A percentile compares a stretch with the other conserved stretches of the same genome.
Conservation (phyloP, 768 basidiomycete species). For the Tylopilus plumbeoviolaceoides region DNA sequence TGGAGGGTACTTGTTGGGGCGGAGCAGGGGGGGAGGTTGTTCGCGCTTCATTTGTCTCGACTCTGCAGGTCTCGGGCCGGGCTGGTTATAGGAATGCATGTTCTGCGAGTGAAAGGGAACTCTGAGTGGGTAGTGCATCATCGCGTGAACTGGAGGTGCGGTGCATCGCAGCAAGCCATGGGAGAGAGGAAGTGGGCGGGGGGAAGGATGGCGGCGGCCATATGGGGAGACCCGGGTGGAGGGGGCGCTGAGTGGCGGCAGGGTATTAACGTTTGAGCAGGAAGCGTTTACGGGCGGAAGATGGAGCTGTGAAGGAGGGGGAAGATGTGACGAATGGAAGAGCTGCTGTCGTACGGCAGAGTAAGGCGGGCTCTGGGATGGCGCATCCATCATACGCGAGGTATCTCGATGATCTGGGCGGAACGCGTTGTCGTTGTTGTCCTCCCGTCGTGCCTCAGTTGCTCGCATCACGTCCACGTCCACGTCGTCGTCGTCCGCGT, state of each 20-base stretch:
- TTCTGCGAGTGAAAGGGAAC: slow-evolving; percentile 12
- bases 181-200: slow-evolving; percentile 15
- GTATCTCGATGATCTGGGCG: not conserved
- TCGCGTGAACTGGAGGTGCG: slow-evolving; percentile 41
- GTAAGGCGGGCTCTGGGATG: slow-evolving; percentile 31
- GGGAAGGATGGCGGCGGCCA: slow-evolving; percentile 26
- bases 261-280: slow-evolving; percentile 36
- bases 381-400: slow-evolving; percentile 22
- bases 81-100: slow-evolving; percentile 21
- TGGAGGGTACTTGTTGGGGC: slow-evolving; percentile 19
- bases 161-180: slow-evolving; percentile 28
- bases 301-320: slow-evolving; percentile 41
- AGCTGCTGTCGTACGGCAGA: slow-evolving; percentile 31
- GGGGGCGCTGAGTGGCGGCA: slow-evolving; percentile 36
- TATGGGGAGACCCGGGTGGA: slow-evolving; percentile 26
- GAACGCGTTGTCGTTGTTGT: too few species aligned
- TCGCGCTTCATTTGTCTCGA: slow-evolving; percentile 29
- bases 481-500: too few species aligned
- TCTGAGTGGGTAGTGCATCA: slow-evolving; percentile 31
- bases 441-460: too few species aligned
- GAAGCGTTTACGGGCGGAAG: slow-evolving; percentile 33
- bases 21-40: slow-evolving; percentile 23
- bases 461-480: too few species aligned
- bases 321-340: slow-evolving; percentile 42
- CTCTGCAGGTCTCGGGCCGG: slow-evolving; percentile 17